Conservation (phyloP, 495 filamentous ascomycete species). For the Amphirosellinia nigrospora region DNA sequence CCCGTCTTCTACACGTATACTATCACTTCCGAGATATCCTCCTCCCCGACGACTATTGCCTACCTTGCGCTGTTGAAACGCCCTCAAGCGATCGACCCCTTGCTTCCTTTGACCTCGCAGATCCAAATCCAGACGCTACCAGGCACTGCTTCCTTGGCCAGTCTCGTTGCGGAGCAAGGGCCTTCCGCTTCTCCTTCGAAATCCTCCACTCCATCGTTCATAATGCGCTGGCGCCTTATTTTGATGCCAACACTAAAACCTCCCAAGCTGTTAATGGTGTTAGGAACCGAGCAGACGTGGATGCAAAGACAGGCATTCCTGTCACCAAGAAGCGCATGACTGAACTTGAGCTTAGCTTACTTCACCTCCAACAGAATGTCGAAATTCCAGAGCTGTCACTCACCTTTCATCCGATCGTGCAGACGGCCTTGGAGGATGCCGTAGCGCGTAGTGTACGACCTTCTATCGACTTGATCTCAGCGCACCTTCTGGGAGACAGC, state of each 20-base stretch:
- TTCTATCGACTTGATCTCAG: conserved; percentile 76
- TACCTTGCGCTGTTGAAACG: conserved; percentile 91
- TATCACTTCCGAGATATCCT: conserved; percentile 80
- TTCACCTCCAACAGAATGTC: conserved; percentile 94
- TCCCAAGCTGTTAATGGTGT: conserved; percentile 71
- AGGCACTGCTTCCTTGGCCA: conserved; percentile 70
- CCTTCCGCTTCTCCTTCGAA: conserved; percentile 80
- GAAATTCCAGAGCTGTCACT: conserved; percentile 92
- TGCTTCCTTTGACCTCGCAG: conserved; percentile 77
- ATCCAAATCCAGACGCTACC: conserved; percentile 92
- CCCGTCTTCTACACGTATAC: conserved; percentile 69
- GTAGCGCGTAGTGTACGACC: conserved; percentile 66
- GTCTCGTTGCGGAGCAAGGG: conserved; percentile 67
- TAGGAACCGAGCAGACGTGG: conserved; percentile 76
- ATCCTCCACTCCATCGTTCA: conserved; percentile 87
- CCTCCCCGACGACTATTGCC: conserved; percentile 76
- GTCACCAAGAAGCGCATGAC: conserved; percentile 94
- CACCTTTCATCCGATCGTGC: conserved; percentile 84
- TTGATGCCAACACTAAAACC: conserved; percentile 89
- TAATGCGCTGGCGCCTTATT: conserved; percentile 87
- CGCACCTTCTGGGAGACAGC: conserved; percentile 76
- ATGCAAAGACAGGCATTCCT: conserved; percentile 92
- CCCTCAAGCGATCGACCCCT: conserved; percentile 81
- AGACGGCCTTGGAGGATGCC: conserved; percentile 80
- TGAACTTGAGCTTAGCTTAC: conserved; percentile 85